These are phyloP conservation scores for Metschnikowia hibisci DNA, from an alignment of 805 yeast species.

Conservation along the genomic window DNA sequence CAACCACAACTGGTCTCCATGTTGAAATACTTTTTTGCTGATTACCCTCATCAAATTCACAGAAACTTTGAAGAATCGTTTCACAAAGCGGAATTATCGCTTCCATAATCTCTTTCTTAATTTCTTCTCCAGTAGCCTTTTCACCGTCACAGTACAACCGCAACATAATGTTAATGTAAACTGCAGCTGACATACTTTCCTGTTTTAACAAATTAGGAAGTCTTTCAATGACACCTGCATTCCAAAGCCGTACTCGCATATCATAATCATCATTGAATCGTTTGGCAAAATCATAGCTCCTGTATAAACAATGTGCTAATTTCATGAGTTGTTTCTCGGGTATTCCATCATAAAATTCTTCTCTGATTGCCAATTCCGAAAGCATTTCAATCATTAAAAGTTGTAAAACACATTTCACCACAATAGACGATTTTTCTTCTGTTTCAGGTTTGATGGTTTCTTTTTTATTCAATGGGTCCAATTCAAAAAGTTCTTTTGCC, in stretches of 20 bases:
- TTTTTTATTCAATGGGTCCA: constrained; percentile 42
- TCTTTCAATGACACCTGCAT: constrained; percentile 87
- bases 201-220: constrained; percentile 89
- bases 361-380: constrained; percentile 72
- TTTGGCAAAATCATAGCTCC: constrained; percentile 78
- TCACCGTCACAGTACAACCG: constrained; percentile 67
- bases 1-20: constrained; percentile 91
- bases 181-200: constrained; percentile 87
- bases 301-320: constrained; percentile 56
- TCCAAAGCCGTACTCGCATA: constrained; percentile 82
- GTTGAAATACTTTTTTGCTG: constrained; percentile 75
- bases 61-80: constrained; percentile 65
- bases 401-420: constrained; percentile 89
- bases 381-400: constrained; percentile 82
- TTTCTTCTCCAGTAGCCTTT: constrained; percentile 42
- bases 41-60: constrained; percentile 70
- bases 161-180: constrained; percentile 75
- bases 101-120: constrained; percentile 49
- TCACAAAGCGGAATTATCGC: constrained; percentile 64
- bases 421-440: constrained; percentile 60
- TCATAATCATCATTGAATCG: constrained; percentile 86
- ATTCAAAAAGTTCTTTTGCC: constrained; percentile 75
- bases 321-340: constrained; percentile 63
- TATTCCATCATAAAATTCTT: constrained; percentile 60
- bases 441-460: neutral